Percentiles rank a stretch among this genome's conserved stretches.
phyloP scores from a whole-genome alignment of 2,329 filamentous ascomycete species.

The Exophiala phaeomuriformis region DNA sequence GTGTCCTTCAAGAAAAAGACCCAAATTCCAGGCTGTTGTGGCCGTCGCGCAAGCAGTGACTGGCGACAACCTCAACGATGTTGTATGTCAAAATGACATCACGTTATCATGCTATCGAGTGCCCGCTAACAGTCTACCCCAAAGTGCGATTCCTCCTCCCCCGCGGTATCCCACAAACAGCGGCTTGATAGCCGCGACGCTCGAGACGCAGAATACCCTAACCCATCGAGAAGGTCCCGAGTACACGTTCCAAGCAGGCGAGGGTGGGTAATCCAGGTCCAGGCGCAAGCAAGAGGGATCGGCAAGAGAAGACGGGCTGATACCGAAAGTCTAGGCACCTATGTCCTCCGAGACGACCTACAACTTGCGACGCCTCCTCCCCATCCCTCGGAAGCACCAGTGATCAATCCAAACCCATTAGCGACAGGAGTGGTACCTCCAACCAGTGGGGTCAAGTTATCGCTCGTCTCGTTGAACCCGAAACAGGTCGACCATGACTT shows the following conservation, averaged over 20 bases:
- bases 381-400: conserved; percentile 85
- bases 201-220: conserved; percentile 90
- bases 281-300: too few species aligned
- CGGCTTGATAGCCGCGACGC: conserved; percentile 63
- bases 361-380: conserved; percentile 89
- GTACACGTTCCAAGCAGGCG: conserved; percentile 84
- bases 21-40: too few species aligned
- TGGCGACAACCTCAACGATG: conserved; percentile 14
- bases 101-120: not conserved
- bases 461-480: conserved; percentile 65
- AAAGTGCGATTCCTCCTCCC: conserved; percentile 74
- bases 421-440: conserved; percentile 79
- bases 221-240: conserved; percentile 73
- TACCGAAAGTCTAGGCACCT: conserved; percentile 57
- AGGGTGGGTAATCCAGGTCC: conserved; percentile 49
- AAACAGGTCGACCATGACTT: conserved; percentile 41
- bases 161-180: conserved; percentile 68
- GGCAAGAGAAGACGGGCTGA: not conserved
- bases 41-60: not conserved
- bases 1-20: too few species aligned
- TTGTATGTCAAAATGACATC: conserved; percentile 19
- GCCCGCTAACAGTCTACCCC: conserved; percentile 8
- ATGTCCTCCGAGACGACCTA: conserved; percentile 82
- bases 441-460: conserved; percentile 75
- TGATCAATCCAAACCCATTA: conserved; percentile 82